Percentiles rank a stretch among this genome's conserved stretches.
Conservation (phyloP, 495 filamentous ascomycete species). For the Pseudevernia furfuracea region DNA sequence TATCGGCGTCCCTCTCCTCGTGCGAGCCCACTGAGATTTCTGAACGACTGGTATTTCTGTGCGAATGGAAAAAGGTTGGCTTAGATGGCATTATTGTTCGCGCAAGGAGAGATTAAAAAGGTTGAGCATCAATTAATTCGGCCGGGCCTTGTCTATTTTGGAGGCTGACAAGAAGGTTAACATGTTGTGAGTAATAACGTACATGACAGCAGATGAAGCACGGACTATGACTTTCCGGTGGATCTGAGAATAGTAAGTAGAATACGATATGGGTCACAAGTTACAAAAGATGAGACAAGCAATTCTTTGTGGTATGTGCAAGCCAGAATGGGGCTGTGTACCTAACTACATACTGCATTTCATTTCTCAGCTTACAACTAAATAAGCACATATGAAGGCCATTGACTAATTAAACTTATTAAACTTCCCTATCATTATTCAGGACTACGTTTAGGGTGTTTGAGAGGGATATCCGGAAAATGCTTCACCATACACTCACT, state of each 20-base stretch:
- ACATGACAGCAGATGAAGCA: not conserved
- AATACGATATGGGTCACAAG: not conserved
- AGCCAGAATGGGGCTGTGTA: not conserved
- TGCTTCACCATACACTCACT: not conserved
- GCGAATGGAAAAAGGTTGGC: not conserved
- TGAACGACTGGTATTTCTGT: not conserved
- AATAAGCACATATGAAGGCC: not conserved
- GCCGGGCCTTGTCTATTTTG: conserved; percentile 4
- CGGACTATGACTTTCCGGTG: not conserved
- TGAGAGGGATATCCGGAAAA: not conserved
- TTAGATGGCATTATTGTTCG: conserved; percentile 6
- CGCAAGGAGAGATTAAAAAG: not conserved
- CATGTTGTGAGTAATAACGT: not conserved
- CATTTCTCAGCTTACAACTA: not conserved
- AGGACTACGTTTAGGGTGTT: not conserved
- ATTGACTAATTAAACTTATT: conserved; percentile 1
- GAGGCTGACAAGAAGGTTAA: conserved; percentile 1
- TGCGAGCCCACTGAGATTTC: conserved; percentile 5
- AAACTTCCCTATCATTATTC: not conserved
- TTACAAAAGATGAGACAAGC: not conserved
- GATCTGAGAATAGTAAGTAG: not conserved
- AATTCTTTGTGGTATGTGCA: not conserved
- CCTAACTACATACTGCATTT: not conserved
- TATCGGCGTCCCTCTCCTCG: conserved; percentile 14
- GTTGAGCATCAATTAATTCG: not conserved